Conservation (phyloP, 208 protist genomes). For the Dictyostelium gargantuum region DNA sequence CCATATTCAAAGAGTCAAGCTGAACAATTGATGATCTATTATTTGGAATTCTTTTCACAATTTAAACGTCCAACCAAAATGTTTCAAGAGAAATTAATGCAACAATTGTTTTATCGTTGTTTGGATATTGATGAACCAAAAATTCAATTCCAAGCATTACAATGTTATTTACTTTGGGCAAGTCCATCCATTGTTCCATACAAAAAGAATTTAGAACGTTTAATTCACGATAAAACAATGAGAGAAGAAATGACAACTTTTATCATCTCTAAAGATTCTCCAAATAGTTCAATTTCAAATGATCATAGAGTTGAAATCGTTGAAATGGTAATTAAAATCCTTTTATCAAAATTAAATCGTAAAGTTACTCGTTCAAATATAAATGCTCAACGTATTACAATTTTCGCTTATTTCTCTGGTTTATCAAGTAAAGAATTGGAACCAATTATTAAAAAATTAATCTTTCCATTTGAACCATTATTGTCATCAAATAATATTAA, state of each 20-base stretch:
- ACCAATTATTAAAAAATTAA: neutral
- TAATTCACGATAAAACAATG: constrained; percentile 42
- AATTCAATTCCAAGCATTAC: constrained; percentile 4
- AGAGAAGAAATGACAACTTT: constrained; percentile 47
- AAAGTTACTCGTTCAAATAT: neutral
- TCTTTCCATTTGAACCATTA: neutral
- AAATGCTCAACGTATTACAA: neutral
- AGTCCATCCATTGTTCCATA: neutral
- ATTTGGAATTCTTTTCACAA: constrained; percentile 44
- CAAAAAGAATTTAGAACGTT: constrained; percentile 35
- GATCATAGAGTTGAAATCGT: neutral
- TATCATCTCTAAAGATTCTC: neutral
- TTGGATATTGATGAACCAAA: constrained; percentile 13
- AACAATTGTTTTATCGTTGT: neutral
- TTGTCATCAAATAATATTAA: neutral
- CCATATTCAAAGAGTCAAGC: neutral
- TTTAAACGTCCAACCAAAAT: constrained; percentile 21
- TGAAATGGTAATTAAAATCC: neutral
- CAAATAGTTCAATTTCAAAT: neutral
- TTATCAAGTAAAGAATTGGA: neutral
- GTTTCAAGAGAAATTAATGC: neutral
- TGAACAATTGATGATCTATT: neutral
- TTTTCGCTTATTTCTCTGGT: constrained; percentile 38
- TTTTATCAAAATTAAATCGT: constrained; percentile 14
- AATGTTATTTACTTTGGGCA: constrained; percentile 12